Evolutionary conservation across 2,329 filamentous ascomycete genomes (phyloP), one percentile per base, ranked within the genome.

Genomic region (Aspergillus pseudonomiae): DNA sequence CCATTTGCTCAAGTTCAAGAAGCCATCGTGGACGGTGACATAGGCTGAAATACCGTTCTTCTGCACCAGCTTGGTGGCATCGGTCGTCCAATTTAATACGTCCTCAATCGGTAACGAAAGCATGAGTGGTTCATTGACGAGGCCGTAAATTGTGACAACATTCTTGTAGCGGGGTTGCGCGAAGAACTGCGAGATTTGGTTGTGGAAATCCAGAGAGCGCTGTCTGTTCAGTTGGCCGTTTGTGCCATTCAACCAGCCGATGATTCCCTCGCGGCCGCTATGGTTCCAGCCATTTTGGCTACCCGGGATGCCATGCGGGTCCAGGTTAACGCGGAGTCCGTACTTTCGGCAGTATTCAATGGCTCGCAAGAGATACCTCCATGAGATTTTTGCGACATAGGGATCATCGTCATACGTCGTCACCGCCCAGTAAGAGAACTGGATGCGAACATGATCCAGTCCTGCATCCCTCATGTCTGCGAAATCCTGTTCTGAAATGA

Each of bases 221-320:
- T 96, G 86, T 0, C 85, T 90, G 75, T 97, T 97, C 16, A 88
- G 77, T 1, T 85, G 83, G 12, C 95, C 94, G 73, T 97, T 84
- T 0, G 92, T 90, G n/a, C 95, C 95, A 71, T 95, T 95, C 45
- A 98, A 81, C 95, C 95, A 99, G 30, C 88, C 85, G 67, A 98
- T 94, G 1, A 79, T 65, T 1, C 95, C 94, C 75, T 91, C 89
- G 11, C 89, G 88, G 0, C 95, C 95, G 70, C 92, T 96, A 78
- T 99, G 95, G 72, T 97, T 97, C 94, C 94, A 98, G 2, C 95
- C 95, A 73, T 99, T 99, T 74, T 98, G 95, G 65, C 91, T 94
- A 0, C 95, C 95, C 0, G 94, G 94, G 0, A 95, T 83, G n/a
- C 86, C 93, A 79, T 99, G 95, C 5, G 97, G 81, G 76, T 99